Evolutionary conservation across 2,329 filamentous ascomycete species (phyloP), one percentile per base, ranked within the genome.

Genomic region (Furcasterigmium furcatum): DNA sequence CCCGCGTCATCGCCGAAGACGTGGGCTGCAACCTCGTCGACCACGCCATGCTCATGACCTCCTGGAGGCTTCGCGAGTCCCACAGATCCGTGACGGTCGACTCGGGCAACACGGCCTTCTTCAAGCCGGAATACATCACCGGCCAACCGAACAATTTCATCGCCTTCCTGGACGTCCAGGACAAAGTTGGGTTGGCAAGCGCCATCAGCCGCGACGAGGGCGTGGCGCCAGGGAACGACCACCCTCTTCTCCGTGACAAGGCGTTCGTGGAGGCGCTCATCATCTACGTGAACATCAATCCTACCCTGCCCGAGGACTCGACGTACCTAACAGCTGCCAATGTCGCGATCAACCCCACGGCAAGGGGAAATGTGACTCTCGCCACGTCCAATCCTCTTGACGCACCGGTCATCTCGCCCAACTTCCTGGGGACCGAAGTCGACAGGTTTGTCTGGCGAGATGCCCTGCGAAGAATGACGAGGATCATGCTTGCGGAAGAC

Each of bases 61-160:
- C 61, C 55, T 68, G 58, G 58, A 44, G 57, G n/a, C 25, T 70
- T 5, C 55, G 57, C n/a, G 50, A 66, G 27, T 57, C 61, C n/a
- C 57, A 57, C 7, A 56, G 56, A 1, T 66, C 64, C 2, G 56
- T 54, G 48, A 56, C 59, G 3, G 46, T 65, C 9, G 64, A 64
- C 5, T 62, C 67, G 0, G 38, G 54, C 2, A 69, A 67, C 30
- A 58, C 65, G 3, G 43, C 62, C 13, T 68, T 68, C 46, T 53
- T 47, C 2, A 51, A 63, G 41, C 61, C 63, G 0, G 62, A 68
- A 18, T 72, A 69, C 48, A 44, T 52, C 1, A 50, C 62, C 35
- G 69, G 67, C 1, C 49, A 57, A 4, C 66, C 67, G 0, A 43
- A 56, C 38, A 65, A 72, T 51, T 72, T 66, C 52, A 55, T 67